Conservation (phyloP, 1,284 basidiomycete species). For the Leccinum pachyderme region DNA sequence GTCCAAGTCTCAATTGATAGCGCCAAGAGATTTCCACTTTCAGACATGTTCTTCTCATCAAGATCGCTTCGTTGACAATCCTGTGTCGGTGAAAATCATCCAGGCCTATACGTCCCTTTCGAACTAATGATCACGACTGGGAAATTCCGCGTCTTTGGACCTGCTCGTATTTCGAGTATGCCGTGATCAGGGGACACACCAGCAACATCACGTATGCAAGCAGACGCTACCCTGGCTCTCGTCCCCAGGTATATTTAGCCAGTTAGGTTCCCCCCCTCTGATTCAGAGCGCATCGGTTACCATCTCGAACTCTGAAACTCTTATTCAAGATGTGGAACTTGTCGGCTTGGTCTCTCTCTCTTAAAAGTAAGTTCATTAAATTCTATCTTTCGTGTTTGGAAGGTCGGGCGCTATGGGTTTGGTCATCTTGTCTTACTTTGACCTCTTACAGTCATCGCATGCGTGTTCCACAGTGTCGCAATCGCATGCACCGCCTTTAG, state of each 20-base stretch:
- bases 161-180: neutral
- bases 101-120: neutral
- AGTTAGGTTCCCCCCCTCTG: neutral
- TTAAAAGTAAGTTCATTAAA: slow-evolving; percentile 16
- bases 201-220: neutral
- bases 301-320: neutral
- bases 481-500: slow-evolving; percentile 26
- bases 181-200: slow-evolving; percentile 6
- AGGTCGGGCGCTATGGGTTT: neutral
- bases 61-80: neutral
- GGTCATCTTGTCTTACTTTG: neutral
- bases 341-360: slow-evolving; percentile 10
- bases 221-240: neutral
- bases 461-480: slow-evolving; percentile 20
- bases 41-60: neutral
- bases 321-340: neutral
- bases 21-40: neutral
- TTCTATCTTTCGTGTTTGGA: neutral
- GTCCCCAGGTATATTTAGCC: slow-evolving; percentile 9
- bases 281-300: neutral
- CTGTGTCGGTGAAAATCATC: neutral
- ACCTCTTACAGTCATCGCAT: slow-evolving; percentile 11
- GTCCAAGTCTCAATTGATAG: neutral
- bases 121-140: neutral
- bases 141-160: neutral